Base-by-base conservation (phyloP, 2,329 filamentous ascomycete species). In the Zelopaecilomyces penicillatus region DNA sequence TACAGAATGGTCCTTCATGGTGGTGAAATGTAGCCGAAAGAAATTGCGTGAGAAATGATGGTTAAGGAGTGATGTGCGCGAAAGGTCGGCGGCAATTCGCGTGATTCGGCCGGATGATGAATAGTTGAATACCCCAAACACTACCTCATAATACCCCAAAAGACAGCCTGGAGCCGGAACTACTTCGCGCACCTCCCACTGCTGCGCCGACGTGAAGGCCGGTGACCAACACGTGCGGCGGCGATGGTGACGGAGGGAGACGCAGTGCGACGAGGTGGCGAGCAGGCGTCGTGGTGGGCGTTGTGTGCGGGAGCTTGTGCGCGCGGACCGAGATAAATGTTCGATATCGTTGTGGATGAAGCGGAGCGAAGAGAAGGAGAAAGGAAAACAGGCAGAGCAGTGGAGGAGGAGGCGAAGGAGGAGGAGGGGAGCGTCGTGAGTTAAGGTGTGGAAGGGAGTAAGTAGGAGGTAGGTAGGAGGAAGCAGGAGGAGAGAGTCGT, bases 1-100 rank as follows among this genome's bases (percentile, higher is more conserved):
- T 34, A 59, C 61, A 45, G 62, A 47, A 38, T 66, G 54, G 53
- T 68, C 65, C 53, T 65, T 64, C 66, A 69, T 69, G 46, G 43
- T 62, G 50, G 49, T 26, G 35, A 44, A 41, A 37, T 48, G 19
- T 19, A 19, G 19, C 19, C 4, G 19, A n/a, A 31, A 6, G 34
- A 38, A 31, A 36, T 34, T 28, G 35, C 29, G 36, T 31, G 12
- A n/a, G 37, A 44, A 37, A 35, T 26, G 41, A 41, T 30, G 32
- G 26, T 11, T 38, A 6, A n/a, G 30, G 27, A 31, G 32, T 41
- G 29, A 29, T 5, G 35, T 26, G 26, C 26, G 27, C 5, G 7
- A 39, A 30, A 19, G n/a, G 30, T 19, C 44, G 30, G 36, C 19
- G 30, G 37, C n/a, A 40, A 31, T 40, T 35, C 41, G 37, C 30